Evolutionary conservation across 2,329 filamentous ascomycete genomes (phyloP), one percentile per base, ranked within the genome.

Genomic region (Seiridium cupressi): DNA sequence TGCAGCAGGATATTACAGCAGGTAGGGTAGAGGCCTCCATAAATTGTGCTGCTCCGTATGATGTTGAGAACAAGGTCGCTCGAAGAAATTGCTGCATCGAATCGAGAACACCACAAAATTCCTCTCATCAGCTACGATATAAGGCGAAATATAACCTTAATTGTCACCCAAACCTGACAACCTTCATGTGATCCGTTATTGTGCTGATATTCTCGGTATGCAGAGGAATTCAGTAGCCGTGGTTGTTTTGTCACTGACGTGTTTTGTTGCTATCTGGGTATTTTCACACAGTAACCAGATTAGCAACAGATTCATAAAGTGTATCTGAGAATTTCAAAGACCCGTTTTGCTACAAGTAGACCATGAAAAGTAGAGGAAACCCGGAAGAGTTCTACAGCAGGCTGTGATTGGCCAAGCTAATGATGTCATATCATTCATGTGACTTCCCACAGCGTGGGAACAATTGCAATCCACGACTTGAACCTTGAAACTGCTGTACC

Each of bases 11-110:
- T 79, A 74, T 74, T 83, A 81, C 56, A 88, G 77, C 58, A 77
- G 77, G 58, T 77, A 79, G 0, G 87, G 85, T 57, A 80, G 6
- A 89, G 72, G 0, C 83, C 88, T 0, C 83, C 79, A 32, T 87
- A 82, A n/a, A 79, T 77, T 42, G 80, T 88, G 8, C 80, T 77
- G 66, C 90, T 88, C 64, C 89, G 86, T 7, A 87, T 70, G 63
- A 89, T 88, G 1, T 86, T 72, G 0, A 72, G 77, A 10, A 89
- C 72, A n/a, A 88, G 78, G 1, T 75, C 75, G 1, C 87, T 86
- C 6, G 87, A 26, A 26, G 18, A 26, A 26, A 26, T 26, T 26
- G 18, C 18, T 26, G 18, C 18, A 26, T 26, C 18, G 2, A 26
- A 26, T 26, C 18, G 18, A 26, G 18, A 26, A 26, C 18, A 26